Conservation (phyloP, 441 rosid genomes). For the Euphorbia schlechtendalii region DNA sequence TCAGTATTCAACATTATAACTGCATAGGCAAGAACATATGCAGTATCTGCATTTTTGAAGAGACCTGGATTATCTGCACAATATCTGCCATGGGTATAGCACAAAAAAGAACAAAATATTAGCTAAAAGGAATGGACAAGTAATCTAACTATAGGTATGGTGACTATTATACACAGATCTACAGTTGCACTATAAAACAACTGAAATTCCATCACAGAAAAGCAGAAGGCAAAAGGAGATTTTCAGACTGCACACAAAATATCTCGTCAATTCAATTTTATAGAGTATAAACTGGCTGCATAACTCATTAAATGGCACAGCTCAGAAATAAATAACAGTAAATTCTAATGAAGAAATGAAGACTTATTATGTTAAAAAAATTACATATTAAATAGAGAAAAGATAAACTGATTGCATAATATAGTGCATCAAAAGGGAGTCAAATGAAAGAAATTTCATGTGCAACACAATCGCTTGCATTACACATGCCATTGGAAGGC, state of each 20-base stretch:
- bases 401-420: background rate
- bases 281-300: background rate
- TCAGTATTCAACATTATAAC: constrained; percentile 98
- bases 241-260: background rate
- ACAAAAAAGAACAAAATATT: constrained; percentile 21
- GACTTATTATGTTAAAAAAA: background rate
- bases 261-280: background rate
- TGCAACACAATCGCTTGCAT: background rate
- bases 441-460: background rate
- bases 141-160: background rate
- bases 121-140: constrained; percentile 11
- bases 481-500: background rate
- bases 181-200: background rate
- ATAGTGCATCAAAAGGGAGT: background rate
- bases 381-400: background rate
- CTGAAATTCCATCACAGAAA: background rate
- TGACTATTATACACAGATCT: background rate
- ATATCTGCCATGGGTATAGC: constrained; percentile 58
- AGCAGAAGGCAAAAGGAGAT: background rate
- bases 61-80: constrained; percentile 96
- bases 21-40: constrained; percentile 99
- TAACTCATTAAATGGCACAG: background rate
- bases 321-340: background rate
- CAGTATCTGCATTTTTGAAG: constrained; percentile 96
- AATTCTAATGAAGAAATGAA: background rate